Percentiles rank a stretch among this genome's conserved stretches.
Evolutionary conservation across 306 rosid species (phyloP).

Genomic region (Notholithocarpus densiflorus): DNA sequence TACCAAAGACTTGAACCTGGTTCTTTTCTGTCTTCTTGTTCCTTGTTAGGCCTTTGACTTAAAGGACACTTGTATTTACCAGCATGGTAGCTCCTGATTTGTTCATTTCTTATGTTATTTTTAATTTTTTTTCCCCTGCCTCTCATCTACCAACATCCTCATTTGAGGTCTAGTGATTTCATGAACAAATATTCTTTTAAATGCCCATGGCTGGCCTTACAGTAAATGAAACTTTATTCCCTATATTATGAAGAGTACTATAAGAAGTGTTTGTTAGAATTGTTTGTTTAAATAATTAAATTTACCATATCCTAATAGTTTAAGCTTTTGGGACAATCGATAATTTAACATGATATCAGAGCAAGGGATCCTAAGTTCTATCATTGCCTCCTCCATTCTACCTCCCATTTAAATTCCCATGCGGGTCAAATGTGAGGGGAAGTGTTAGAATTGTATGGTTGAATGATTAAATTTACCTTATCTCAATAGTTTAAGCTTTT

Average conservation of each 20-base stretch:
- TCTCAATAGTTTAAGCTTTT: too few relatives aligned
- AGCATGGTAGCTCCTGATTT: not conserved
- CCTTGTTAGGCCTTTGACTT: not conserved
- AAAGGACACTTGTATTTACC: not conserved
- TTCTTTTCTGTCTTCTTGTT: not conserved
- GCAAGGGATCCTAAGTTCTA: too few relatives aligned
- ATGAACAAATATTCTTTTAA: not conserved
- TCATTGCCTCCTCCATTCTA: too few relatives aligned
- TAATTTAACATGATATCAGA: too few relatives aligned
- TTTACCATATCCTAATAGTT: too few relatives aligned
- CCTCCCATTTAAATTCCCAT: too few relatives aligned
- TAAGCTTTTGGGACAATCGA: too few relatives aligned
- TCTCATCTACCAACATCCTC: not conserved
- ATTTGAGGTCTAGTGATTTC: not conserved
- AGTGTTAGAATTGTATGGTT: too few relatives aligned
- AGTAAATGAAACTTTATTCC: not conserved
- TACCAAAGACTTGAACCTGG: not conserved
- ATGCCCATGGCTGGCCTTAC: not conserved
- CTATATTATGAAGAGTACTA: not conserved
- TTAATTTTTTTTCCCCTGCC: not conserved
- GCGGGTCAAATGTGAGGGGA: too few relatives aligned
- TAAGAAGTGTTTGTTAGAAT: too few relatives aligned
- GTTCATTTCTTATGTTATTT: not conserved
- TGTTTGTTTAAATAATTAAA: too few relatives aligned
- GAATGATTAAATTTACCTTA: too few relatives aligned